Percentiles rank a stretch among this genome's conserved stretches.
Evolutionary conservation across 805 yeast species (phyloP).

Genomic region (Ogataea pilisensis): DNA sequence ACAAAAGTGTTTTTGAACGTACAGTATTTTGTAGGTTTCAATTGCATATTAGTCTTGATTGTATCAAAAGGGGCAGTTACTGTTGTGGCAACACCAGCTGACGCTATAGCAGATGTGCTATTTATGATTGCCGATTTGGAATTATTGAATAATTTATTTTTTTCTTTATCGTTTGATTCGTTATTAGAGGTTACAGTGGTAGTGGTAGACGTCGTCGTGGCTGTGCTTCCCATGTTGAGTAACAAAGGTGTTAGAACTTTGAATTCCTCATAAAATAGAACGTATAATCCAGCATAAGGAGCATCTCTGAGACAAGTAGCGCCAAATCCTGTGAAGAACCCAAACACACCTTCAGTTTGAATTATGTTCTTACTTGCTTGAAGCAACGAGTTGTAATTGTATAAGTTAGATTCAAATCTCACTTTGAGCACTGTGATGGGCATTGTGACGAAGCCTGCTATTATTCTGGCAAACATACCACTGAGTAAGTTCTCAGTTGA

Average conservation of each 20-base stretch:
- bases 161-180: not conserved
- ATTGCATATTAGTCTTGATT: constrained; percentile 85
- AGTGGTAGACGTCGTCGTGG: too few species aligned
- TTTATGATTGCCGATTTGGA: constrained; percentile 51
- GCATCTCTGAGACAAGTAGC: constrained; percentile 90
- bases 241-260: constrained; percentile 52
- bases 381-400: constrained; percentile 58
- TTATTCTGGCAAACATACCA: constrained; percentile 75
- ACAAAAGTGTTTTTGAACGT: constrained; percentile 38
- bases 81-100: constrained; percentile 79
- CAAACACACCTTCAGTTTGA: constrained; percentile 46
- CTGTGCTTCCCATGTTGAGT: constrained; percentile 27
- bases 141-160: constrained; percentile 11
- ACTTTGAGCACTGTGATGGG: constrained; percentile 91
- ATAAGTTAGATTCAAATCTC: constrained; percentile 78
- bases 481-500: constrained; percentile 65
- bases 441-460: constrained; percentile 87
- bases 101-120: constrained; percentile 67
- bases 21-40: constrained; percentile 47
- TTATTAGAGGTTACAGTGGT: not conserved
- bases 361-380: constrained; percentile 60
- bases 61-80: constrained; percentile 95
- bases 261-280: constrained; percentile 74
- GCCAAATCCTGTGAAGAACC: constrained; percentile 83
- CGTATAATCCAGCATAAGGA: constrained; percentile 93